phyloP scores from a whole-genome alignment of 345 rosid species.

The Sisymbrium altissimum region DNA sequence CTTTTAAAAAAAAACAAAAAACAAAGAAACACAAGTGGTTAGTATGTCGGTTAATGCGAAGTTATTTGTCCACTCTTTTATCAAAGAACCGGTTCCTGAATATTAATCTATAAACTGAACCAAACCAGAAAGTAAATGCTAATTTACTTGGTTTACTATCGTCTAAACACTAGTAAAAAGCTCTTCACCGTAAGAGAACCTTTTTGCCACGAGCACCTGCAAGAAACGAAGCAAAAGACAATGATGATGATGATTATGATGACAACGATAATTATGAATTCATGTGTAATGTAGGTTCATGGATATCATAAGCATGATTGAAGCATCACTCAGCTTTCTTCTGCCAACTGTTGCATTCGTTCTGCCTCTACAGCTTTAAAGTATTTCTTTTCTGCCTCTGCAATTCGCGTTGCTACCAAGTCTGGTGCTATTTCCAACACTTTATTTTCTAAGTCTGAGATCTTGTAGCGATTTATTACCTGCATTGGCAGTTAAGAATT shows the following conservation, averaged over 20 bases:
- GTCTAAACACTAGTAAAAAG: not conserved
- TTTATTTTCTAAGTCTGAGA: not conserved
- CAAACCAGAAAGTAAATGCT: not conserved
- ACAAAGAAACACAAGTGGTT: not conserved
- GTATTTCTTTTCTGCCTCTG: constrained; percentile 36
- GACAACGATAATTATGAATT: too few species aligned
- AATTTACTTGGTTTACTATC: not conserved
- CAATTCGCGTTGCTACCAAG: constrained; percentile 56
- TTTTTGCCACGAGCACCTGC: constrained; percentile 8
- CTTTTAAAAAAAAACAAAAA: not conserved
- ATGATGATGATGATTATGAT: too few species aligned
- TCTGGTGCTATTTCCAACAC: constrained; percentile 52
- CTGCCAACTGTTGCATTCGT: constrained; percentile 41
- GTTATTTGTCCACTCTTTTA: not conserved
- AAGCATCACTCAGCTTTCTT: constrained; percentile 30
- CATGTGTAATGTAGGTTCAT: not conserved
- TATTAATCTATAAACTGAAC: not conserved
- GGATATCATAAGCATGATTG: not conserved
- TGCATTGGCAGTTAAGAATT: too few species aligned
- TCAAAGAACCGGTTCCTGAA: not conserved
- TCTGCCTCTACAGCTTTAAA: constrained; percentile 45
- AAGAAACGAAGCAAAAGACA: not conserved
- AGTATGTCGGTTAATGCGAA: too few species aligned
- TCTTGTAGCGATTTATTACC: too few species aligned
- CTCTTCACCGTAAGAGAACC: not conserved